phyloP scores from a whole-genome alignment of 2,329 filamentous ascomycete genomes.

The Byssochlamys sp. region DNA sequence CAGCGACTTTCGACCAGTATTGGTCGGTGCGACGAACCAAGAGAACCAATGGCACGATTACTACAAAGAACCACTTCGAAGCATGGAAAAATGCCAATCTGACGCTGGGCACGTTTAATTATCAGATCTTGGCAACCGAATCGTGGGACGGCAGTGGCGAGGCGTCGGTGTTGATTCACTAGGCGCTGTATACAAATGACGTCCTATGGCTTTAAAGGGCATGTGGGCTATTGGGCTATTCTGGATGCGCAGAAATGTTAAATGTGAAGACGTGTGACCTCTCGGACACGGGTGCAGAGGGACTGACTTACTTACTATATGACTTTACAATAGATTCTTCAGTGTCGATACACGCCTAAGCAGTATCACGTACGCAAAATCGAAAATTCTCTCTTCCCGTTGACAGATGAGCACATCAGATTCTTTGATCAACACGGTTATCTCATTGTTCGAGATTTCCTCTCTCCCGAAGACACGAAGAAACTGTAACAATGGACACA shows the following conservation, averaged over 20 bases:
- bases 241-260: too few relatives aligned
- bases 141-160: conserved; percentile 8
- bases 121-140: conserved; percentile 36
- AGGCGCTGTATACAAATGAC: neutral
- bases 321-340: neutral
- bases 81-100: conserved; percentile 26
- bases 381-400: neutral
- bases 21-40: conserved; percentile 31
- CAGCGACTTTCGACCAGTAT: conserved; percentile 35
- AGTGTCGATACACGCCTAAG: neutral
- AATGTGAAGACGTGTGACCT: neutral
- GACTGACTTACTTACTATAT: neutral
- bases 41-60: conserved; percentile 27
- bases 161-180: neutral
- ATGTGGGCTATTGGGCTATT: too few relatives aligned
- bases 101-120: conserved; percentile 26
- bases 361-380: neutral
- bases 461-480: conserved; percentile 13
- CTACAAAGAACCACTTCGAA: conserved; percentile 28
- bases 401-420: neutral
- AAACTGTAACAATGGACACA: conserved; percentile 23
- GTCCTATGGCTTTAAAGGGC: neutral
- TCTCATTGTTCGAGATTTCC: conserved; percentile 16
- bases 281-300: neutral
- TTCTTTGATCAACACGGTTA: conserved; percentile 12